Base-by-base conservation (phyloP, 2,329 filamentous ascomycete genomes). In the Alternaria incomplexa region DNA sequence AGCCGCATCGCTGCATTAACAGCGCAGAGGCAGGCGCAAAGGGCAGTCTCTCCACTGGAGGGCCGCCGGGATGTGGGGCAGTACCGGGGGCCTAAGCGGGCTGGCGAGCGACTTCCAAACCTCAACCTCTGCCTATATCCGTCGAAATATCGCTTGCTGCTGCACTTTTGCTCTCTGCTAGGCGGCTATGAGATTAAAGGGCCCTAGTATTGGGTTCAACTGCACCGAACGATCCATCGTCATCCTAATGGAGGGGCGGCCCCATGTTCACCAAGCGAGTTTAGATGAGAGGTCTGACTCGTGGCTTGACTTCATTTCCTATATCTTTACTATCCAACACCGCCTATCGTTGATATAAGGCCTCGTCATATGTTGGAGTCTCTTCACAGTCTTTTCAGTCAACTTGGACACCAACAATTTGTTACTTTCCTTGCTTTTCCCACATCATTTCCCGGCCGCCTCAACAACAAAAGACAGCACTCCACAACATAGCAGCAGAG, bases 281-380 rank as follows among this genome's bases (percentile, higher is more conserved):
- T 71, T 73, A 67, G 67, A 73, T 71, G 68, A 72, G 63, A 66
- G 54, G 64, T 63, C 74, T 78, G 75, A 77, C 75, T 78, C 74
- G 74, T 70, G 72, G 67, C 75, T 71, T 72, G 71, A 62, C 70
- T 72, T 70, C 73, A 77, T 75, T 73, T 77, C 74, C 71, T 75
- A 67, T 69, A 68, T 70, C 69, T 64, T 64, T 36, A 28, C 40
- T 52, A 43, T 59, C 56, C 48, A 55, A 20, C 46, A 55, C 63
- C 63, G 63, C 68, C 57, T 57, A 45, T 28, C 58, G 51, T 40
- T 47, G 40, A 45, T 62, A 48, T 62, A 65, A 65, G 68, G 64
- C 63, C 25, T 54, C 59, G 58, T 57, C 65, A 67, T 69, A 70
- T 63, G 66, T 68, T 70, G 48, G 17, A 32, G 32, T 46, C 45